Evolutionary conservation across 2,329 filamentous ascomycete species (phyloP).

Genomic region (Hawksworthiomyces lignivorus): DNA sequence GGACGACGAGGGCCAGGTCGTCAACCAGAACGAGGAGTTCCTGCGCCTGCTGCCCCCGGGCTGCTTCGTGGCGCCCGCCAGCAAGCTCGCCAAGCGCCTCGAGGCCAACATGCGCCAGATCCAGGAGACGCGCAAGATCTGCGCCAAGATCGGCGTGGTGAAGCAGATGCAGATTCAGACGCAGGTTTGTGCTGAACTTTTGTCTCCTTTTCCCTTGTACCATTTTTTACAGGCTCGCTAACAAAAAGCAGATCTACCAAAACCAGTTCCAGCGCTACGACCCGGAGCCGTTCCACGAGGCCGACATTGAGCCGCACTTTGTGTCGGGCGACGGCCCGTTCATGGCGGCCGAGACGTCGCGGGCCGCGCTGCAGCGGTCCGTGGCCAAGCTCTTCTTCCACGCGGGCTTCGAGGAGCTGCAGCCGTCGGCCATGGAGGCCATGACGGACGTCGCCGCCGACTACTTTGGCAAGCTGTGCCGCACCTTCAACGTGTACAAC

Average conservation of each 20-base stretch:
- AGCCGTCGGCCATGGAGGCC: constrained; percentile 85
- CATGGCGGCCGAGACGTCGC: constrained; percentile 75
- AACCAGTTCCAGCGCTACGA: constrained; percentile 98
- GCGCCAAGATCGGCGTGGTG: constrained; percentile 92
- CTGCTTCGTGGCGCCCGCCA: constrained; percentile 66
- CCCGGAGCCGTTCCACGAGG: constrained; percentile 78
- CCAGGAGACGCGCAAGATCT: constrained; percentile 93
- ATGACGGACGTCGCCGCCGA: constrained; percentile 84
- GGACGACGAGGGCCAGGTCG: constrained; percentile 79
- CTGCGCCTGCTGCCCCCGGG: constrained; percentile 69
- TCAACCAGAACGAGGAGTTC: constrained; percentile 81
- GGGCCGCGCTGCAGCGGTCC: constrained; percentile 78
- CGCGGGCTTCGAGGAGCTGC: constrained; percentile 92
- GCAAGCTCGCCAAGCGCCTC: constrained; percentile 69
- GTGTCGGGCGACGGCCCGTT: constrained; percentile 82
- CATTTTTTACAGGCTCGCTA: neutral
- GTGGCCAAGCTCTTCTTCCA: constrained; percentile 95
- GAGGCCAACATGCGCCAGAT: constrained; percentile 89
- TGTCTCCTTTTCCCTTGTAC: neutral
- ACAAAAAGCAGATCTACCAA: constrained; percentile 65
- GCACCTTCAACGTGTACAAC: constrained; percentile 72
- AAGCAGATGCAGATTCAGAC: constrained; percentile 99
- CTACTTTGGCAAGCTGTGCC: constrained; percentile 79
- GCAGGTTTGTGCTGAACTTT: constrained; percentile 52
- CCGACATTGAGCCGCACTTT: constrained; percentile 81